Conservation (phyloP, 768 basidiomycete genomes). For the Lactarius indigo region DNA sequence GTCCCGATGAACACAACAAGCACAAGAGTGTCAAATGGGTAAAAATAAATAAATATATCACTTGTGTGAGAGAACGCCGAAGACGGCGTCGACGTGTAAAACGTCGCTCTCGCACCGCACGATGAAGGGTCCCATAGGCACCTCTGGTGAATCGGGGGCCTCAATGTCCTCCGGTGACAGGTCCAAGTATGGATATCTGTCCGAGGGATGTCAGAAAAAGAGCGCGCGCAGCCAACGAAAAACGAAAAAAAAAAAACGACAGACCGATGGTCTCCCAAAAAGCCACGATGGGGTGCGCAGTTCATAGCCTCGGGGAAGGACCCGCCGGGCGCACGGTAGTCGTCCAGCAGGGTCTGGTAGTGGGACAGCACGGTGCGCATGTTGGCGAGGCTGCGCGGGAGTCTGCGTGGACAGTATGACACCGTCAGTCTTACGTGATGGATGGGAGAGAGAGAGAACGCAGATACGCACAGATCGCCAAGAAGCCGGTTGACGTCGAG, state of each 20-base stretch:
- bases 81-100: constrained; percentile 50
- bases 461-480: constrained; percentile 24
- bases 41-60: neutral
- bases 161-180: constrained; percentile 21
- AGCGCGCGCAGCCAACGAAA: neutral
- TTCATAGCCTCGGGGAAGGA: constrained; percentile 21
- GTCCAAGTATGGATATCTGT: constrained; percentile 24
- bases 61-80: constrained; percentile 42
- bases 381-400: constrained; percentile 21
- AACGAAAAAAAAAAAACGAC: too few relatives aligned
- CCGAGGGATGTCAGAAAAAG: neutral
- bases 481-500: constrained; percentile 27
- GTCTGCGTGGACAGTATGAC: constrained; percentile 1
- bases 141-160: constrained; percentile 10
- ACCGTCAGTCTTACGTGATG: neutral
- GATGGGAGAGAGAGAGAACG: too few relatives aligned
- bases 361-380: constrained; percentile 25
- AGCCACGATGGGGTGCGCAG: constrained; percentile 17
- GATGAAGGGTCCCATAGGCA: constrained; percentile 20
- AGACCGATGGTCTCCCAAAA: constrained; percentile 25
- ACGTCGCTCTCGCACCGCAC: constrained; percentile 17
- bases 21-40: neutral
- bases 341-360: constrained; percentile 23
- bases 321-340: constrained; percentile 10
- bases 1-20: neutral